These are phyloP conservation scores for Cenchrus americanus DNA, from an alignment of 176 grass and related monocot species.

Conservation along the genomic window DNA sequence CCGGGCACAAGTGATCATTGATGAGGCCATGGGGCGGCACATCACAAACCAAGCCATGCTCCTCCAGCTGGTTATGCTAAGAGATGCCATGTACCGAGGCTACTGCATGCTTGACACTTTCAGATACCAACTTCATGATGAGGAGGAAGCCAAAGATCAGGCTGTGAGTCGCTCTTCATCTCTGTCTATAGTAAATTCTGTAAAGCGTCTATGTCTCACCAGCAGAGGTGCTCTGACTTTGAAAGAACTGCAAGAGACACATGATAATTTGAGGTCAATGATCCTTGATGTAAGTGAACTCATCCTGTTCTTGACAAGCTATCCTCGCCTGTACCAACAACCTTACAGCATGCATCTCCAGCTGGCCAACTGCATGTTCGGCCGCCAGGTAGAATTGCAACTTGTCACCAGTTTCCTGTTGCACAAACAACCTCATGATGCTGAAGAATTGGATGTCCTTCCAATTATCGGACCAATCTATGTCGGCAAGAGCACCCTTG, in stretches of 20 bases:
- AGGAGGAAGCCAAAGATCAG: too few relatives aligned
- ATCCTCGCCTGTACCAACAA: background rate
- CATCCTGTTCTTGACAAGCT: background rate
- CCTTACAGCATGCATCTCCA: background rate
- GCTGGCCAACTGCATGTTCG: background rate
- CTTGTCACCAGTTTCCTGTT: background rate
- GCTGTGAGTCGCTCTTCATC: too few relatives aligned
- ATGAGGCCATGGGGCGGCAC: background rate
- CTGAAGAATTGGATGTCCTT: background rate
- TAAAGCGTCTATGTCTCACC: background rate
- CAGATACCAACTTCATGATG: too few relatives aligned
- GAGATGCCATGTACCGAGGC: background rate
- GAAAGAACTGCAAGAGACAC: background rate
- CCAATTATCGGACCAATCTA: background rate
- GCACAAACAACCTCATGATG: background rate
- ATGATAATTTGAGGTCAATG: background rate
- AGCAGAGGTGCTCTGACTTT: background rate
- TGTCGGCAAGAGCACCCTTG: conserved; percentile 30
- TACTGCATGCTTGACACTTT: background rate
- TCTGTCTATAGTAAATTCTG: too few relatives aligned
- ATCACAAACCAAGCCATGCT: background rate
- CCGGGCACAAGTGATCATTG: background rate
- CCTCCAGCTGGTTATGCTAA: background rate
- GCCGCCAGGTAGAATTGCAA: background rate
- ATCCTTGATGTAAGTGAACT: background rate